Evolutionary conservation across 2,329 filamentous ascomycete species (phyloP), one percentile per base, ranked within the genome.

Genomic region (Davidsoniella australis): DNA sequence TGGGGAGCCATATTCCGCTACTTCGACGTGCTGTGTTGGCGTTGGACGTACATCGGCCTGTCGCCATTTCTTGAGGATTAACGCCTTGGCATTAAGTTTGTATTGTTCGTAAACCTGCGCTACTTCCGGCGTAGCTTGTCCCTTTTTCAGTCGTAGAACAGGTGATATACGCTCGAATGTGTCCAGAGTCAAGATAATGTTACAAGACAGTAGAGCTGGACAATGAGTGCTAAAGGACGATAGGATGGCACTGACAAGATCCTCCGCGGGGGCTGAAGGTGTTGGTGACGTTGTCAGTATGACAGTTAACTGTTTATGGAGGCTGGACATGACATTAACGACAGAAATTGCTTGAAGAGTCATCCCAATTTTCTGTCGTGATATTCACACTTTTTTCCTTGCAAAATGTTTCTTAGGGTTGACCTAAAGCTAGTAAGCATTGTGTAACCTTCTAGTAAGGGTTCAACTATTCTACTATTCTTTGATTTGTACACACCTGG

Each of bases 231-330:
- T 59, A 54, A 73, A 73, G 0, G 70, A 72, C 2, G 58, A 54
- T 2, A 75, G 46, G 2, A 75, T 66, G 0, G 66, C 57, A 0
- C 63, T 64, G n/a, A 75, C 54, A 0, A 76, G 65, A 14, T 73
- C 71, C 0, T 70, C 70, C 0, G 69, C 68, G 0, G 72, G 72
- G 0, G 69, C 66, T 1, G 72, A 75, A 0, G 72, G 72, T 0
- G 72, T 75, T 0, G 72, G 66, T 2, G 72, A 75, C 0, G 72
- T 75, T 1, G 72, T 75, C 54, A 76, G 65, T 44, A 75, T 65
- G 16, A 63, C 56, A 0, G 62, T 64, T 18, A 59, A 23, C 39
- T 45, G 20, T 7, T 40, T 37, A 12, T 33, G 8, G 29, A 33
- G 9, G 12, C 12, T 33, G 4, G 29, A 33, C 29, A 33, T 33